Evolutionary conservation across 1,284 basidiomycete species (phyloP).

Genomic region (Bondarzewia mesenterica): DNA sequence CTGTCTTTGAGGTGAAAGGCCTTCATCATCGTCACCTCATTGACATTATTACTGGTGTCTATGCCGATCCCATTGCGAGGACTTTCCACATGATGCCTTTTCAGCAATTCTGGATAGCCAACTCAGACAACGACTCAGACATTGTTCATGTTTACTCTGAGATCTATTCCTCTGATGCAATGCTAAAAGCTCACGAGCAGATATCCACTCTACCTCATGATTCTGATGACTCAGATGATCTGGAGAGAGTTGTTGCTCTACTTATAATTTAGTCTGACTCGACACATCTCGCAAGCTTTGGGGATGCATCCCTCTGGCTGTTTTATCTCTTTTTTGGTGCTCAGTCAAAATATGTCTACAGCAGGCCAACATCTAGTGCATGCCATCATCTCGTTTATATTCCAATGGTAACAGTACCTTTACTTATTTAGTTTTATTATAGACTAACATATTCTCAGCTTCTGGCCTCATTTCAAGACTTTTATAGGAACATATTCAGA

Average conservation of each 20-base stretch:
- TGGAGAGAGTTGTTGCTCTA: neutral
- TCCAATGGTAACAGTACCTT: constrained; percentile 1
- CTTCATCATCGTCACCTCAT: neutral
- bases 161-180: neutral
- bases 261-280: neutral
- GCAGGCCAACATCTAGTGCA: neutral
- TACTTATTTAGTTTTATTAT: neutral
- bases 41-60: neutral
- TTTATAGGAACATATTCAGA: neutral
- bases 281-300: constrained; percentile 1
- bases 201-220: neutral
- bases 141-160: neutral
- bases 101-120: neutral
- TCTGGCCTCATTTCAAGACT: neutral
- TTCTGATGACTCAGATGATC: neutral
- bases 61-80: neutral
- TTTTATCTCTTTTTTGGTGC: neutral
- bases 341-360: neutral
- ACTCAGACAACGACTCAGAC: neutral
- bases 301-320: neutral
- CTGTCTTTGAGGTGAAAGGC: neutral
- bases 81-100: neutral
- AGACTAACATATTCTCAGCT: neutral
- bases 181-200: neutral
- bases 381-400: constrained; percentile 2